These are phyloP conservation scores for Boletus rubroflammeus DNA, from an alignment of 768 basidiomycete genomes.

Conservation along the genomic window DNA sequence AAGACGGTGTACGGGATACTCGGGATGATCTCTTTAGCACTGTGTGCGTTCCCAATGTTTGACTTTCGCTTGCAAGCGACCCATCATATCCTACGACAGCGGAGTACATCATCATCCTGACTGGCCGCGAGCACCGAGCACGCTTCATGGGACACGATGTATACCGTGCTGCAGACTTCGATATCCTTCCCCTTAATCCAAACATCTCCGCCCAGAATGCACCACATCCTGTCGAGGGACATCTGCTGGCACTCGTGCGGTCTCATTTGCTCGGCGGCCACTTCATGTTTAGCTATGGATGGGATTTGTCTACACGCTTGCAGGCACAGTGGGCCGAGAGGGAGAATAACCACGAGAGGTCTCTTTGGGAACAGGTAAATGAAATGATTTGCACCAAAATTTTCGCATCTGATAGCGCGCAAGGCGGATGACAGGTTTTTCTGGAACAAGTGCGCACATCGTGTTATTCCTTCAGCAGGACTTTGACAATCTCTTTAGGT, in stretches of 20 bases:
- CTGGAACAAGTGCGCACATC: constrained; percentile 71
- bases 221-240: constrained; percentile 83
- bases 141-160: constrained; percentile 82
- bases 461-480: neutral
- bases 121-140: constrained; percentile 73
- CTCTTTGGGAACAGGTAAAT: constrained; percentile 77
- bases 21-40: constrained; percentile 70
- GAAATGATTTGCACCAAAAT: neutral
- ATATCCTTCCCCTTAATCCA: constrained; percentile 82
- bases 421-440: constrained; percentile 96
- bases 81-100: constrained; percentile 44
- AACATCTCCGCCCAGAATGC: constrained; percentile 62
- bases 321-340: constrained; percentile 73
- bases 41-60: constrained; percentile 49
- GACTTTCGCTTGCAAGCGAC: neutral
- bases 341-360: constrained; percentile 47
- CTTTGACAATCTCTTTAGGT: constrained; percentile 30
- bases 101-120: constrained; percentile 90
- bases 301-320: constrained; percentile 83
- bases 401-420: constrained; percentile 10
- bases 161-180: constrained; percentile 87
- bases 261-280: constrained; percentile 77
- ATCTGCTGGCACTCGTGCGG: constrained; percentile 80
- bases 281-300: constrained; percentile 88
- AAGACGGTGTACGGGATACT: constrained; percentile 73